Percentiles rank a stretch among this genome's conserved stretches.
Conservation (phyloP, 164 flowering plant genomes). For the Malania oleifera region DNA sequence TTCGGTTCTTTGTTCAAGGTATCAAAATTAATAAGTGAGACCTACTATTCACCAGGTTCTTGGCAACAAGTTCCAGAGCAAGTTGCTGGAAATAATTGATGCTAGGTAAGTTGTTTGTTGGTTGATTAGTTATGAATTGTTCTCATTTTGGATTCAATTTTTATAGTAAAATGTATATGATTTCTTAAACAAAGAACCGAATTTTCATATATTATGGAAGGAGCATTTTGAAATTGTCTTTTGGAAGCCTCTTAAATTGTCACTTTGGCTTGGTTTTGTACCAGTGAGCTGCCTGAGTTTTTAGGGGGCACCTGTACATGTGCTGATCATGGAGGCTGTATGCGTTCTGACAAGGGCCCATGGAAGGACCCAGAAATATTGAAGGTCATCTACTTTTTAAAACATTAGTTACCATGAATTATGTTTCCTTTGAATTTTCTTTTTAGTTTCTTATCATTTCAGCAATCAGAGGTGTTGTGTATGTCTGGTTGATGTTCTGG, state of each 20-base stretch:
- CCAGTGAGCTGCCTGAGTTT: conserved; percentile 46
- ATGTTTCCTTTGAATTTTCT: not conserved
- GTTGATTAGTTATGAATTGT: too few relatives aligned
- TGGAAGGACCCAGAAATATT: conserved; percentile 41
- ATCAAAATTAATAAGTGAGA: not conserved
- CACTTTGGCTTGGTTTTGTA: not conserved
- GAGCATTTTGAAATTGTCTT: too few relatives aligned
- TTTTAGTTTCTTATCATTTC: not conserved
- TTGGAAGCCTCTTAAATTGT: not conserved
- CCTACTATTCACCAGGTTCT: conserved; percentile 31
- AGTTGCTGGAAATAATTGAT: conserved; percentile 54
- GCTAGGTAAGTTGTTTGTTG: conserved; percentile 37
- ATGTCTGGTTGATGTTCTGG: conserved; percentile 2
- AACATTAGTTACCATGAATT: not conserved
- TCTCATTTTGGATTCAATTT: too few relatives aligned
- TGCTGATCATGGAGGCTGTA: conserved; percentile 43
- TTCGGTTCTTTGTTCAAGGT: not conserved
- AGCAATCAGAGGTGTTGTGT: too few relatives aligned
- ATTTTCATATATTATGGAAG: too few relatives aligned
- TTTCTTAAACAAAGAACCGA: too few relatives aligned
- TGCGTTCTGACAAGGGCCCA: conserved; percentile 52
- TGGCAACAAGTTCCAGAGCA: conserved; percentile 55
- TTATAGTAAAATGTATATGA: too few relatives aligned
- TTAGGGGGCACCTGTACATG: conserved; percentile 46
- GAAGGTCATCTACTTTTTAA: conserved; percentile 25